These are phyloP conservation scores for Nicotiana tabacum DNA, from an alignment of 257 asterid species.

Conservation along the genomic window DNA sequence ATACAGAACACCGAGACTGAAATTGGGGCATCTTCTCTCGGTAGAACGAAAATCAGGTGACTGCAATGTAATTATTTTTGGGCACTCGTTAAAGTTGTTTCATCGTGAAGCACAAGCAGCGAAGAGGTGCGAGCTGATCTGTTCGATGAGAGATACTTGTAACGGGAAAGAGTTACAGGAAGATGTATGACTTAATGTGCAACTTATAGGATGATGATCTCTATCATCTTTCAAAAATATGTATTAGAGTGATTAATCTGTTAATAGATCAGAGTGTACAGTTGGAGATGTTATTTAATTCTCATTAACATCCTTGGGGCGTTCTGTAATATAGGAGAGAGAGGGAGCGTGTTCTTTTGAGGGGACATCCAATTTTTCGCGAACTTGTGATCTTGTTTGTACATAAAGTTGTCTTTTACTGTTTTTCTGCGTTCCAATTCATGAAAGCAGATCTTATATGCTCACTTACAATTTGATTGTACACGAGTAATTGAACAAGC, in stretches of 20 bases:
- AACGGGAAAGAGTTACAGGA: not conserved
- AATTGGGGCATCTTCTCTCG: slow-evolving; percentile 84
- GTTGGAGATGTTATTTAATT: slow-evolving; percentile 37
- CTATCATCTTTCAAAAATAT: slow-evolving; percentile 3
- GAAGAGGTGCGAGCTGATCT: not conserved
- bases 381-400: not conserved
- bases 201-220: not conserved
- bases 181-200: not conserved
- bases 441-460: too few species aligned
- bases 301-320: slow-evolving; percentile 35
- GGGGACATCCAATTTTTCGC: not conserved
- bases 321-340: slow-evolving; percentile 17
- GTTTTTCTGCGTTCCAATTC: too few species aligned
- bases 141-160: not conserved
- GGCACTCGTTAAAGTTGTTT: not conserved
- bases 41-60: slow-evolving; percentile 86
- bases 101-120: not conserved
- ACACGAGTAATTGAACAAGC: too few species aligned
- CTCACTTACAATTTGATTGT: too few species aligned
- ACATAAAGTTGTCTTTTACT: not conserved
- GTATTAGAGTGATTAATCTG: not conserved
- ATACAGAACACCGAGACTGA: slow-evolving; percentile 77
- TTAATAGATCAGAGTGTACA: slow-evolving; percentile 25
- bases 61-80: not conserved
- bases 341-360: not conserved